Conservation (phyloP, 1,284 basidiomycete species). For the Apiotrichum montevideense region DNA sequence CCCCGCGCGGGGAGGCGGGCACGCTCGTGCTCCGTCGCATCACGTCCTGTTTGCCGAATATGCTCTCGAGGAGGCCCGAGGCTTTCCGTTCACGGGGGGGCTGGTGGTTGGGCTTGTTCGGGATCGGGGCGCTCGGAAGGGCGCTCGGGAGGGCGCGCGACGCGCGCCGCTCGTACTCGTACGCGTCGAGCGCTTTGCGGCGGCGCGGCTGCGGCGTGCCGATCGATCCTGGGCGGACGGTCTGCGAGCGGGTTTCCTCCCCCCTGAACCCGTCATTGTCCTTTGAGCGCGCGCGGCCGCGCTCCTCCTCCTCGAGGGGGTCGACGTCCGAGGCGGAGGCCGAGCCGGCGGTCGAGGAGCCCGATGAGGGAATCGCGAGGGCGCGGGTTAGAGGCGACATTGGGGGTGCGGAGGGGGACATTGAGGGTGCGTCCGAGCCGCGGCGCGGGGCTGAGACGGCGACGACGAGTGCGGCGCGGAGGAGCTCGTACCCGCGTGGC, state of each 20-base stretch:
- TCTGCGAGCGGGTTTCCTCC: neutral
- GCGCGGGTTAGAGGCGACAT: conserved; percentile 7
- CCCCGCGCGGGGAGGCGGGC: neutral
- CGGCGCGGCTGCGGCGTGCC: neutral
- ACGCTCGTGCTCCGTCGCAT: neutral
- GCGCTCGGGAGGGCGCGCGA: neutral
- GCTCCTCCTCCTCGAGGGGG: conserved; percentile 20
- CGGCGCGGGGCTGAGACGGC: conserved; percentile 2
- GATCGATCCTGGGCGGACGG: neutral
- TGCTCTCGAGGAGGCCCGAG: conserved; percentile 5
- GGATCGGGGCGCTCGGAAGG: neutral
- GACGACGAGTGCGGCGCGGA: conserved; percentile 22
- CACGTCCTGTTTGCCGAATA: conserved; percentile 2
- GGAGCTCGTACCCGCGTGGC: conserved; percentile 20
- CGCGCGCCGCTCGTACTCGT: neutral
- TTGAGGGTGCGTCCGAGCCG: neutral
- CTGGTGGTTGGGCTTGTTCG: neutral
- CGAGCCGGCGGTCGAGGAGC: neutral
- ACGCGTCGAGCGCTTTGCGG: neutral
- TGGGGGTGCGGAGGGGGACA: neutral
- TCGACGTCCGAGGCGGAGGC: conserved; percentile 5
- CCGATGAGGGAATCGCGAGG: conserved; percentile 7
- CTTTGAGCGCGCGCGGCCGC: conserved; percentile 32
- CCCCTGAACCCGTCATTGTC: conserved; percentile 2
- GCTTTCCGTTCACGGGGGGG: neutral